A percentile compares a stretch with the other conserved stretches of the same genome.
These are phyloP conservation scores for Annulohypoxylon maeteangense DNA, from an alignment of 495 filamentous ascomycete genomes.

Conservation along the genomic window DNA sequence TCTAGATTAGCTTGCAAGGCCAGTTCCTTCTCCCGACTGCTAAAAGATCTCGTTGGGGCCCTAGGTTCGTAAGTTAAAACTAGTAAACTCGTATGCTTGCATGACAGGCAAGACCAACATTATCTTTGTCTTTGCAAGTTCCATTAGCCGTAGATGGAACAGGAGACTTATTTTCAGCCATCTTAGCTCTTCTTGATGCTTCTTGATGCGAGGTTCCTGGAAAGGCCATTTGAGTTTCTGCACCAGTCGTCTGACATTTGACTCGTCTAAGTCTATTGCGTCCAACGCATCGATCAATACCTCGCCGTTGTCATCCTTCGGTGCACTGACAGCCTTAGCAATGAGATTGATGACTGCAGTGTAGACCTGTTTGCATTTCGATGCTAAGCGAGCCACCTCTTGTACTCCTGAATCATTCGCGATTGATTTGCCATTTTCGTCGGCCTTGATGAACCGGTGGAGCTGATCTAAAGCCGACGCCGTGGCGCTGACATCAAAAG, in stretches of 20 bases:
- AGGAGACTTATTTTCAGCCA: slow-evolving; percentile 34
- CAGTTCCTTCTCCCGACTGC: slow-evolving; percentile 12
- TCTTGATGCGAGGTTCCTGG: slow-evolving; percentile 28
- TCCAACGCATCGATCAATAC: slow-evolving; percentile 12
- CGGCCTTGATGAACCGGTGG: slow-evolving; percentile 10
- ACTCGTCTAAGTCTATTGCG: slow-evolving; percentile 8
- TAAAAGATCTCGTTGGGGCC: slow-evolving; percentile 4
- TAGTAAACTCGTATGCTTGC: not conserved
- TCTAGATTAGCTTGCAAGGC: slow-evolving; percentile 15
- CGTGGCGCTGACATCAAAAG: slow-evolving; percentile 34
- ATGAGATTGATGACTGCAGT: slow-evolving; percentile 27
- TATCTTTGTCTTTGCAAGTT: slow-evolving; percentile 29
- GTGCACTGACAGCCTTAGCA: slow-evolving; percentile 25
- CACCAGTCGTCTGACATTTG: slow-evolving; percentile 6
- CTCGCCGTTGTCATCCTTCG: slow-evolving; percentile 18
- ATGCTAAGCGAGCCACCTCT: slow-evolving; percentile 29
- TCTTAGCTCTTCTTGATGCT: slow-evolving; percentile 25
- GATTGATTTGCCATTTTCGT: slow-evolving; percentile 17
- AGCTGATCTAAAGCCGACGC: slow-evolving; percentile 38
- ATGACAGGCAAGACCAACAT: slow-evolving; percentile 4
- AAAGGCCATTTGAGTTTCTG: slow-evolving; percentile 34
- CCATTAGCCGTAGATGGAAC: slow-evolving; percentile 26
- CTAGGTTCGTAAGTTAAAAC: slow-evolving; percentile 4
- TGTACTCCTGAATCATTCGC: slow-evolving; percentile 29
- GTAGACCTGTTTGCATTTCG: slow-evolving; percentile 38